Conservation (phyloP, 768 basidiomycete genomes). For the Phaffia australis region DNA sequence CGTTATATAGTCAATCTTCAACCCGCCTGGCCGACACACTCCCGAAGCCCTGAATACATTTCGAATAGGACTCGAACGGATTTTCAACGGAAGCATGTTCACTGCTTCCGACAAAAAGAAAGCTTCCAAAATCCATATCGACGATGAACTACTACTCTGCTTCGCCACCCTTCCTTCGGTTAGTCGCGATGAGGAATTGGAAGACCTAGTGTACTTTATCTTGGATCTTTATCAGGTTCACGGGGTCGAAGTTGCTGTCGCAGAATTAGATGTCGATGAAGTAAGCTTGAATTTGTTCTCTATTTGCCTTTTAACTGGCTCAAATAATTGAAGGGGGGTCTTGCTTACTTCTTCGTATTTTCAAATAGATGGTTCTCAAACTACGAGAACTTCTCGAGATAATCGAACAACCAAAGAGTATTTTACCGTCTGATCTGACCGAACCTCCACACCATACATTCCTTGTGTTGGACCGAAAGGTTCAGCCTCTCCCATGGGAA, state of each 20-base stretch:
- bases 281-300: constrained; percentile 39
- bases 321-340: not conserved
- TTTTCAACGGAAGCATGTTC: constrained; percentile 55
- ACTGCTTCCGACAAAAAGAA: constrained; percentile 51
- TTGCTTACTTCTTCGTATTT: not conserved
- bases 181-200: constrained; percentile 84
- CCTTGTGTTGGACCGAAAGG: constrained; percentile 76
- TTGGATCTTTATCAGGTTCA: constrained; percentile 90
- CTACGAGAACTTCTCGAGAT: constrained; percentile 55
- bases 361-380: not conserved
- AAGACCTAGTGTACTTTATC: constrained; percentile 87
- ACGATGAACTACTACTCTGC: constrained; percentile 68
- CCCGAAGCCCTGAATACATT: constrained; percentile 49
- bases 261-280: constrained; percentile 84
- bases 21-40: constrained; percentile 43
- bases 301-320: not conserved
- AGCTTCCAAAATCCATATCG: constrained; percentile 41
- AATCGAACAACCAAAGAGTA: constrained; percentile 57
- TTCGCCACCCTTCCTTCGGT: constrained; percentile 71
- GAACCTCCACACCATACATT: constrained; percentile 62
- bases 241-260: constrained; percentile 73
- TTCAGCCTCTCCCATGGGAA: constrained; percentile 91
- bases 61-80: constrained; percentile 57
- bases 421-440: constrained; percentile 25
- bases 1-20: constrained; percentile 37